These are phyloP conservation scores for Viridothelium virens DNA, from an alignment of 495 filamentous ascomycete genomes.

Conservation along the genomic window DNA sequence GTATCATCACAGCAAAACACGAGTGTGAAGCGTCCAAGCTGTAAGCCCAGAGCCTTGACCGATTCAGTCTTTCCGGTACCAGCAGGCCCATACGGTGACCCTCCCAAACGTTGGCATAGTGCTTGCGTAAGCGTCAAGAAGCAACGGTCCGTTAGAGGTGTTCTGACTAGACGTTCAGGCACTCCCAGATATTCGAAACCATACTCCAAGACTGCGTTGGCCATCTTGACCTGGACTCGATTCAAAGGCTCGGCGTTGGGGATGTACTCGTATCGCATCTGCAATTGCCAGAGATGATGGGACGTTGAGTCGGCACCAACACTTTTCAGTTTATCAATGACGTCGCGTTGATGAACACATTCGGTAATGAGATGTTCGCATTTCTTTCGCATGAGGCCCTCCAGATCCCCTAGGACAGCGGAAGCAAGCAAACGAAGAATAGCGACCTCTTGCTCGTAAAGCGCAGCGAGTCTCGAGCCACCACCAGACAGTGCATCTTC, in stretches of 20 bases:
- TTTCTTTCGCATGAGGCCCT: slow-evolving; percentile 81
- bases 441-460: slow-evolving; percentile 69
- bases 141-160: slow-evolving; percentile 92
- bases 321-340: slow-evolving; percentile 72
- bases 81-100: slow-evolving; percentile 93
- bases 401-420: slow-evolving; percentile 84
- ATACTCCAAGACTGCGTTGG: slow-evolving; percentile 89
- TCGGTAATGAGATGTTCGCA: slow-evolving; percentile 98
- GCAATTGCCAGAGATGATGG: slow-evolving; percentile 90
- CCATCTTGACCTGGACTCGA: slow-evolving; percentile 88
- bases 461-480: slow-evolving; percentile 53
- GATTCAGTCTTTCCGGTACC: slow-evolving; percentile 99
- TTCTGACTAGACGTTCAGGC: slow-evolving; percentile 88
- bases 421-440: slow-evolving; percentile 75
- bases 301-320: slow-evolving; percentile 65
- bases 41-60: slow-evolving; percentile 92
- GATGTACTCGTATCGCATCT: slow-evolving; percentile 92
- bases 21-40: slow-evolving; percentile 93
- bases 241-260: slow-evolving; percentile 72
- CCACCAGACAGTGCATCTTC: slow-evolving; percentile 64
- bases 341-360: slow-evolving; percentile 92
- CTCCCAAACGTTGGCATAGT: slow-evolving; percentile 86
- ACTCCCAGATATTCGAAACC: slow-evolving; percentile 98
- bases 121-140: slow-evolving; percentile 97
- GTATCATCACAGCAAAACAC: slow-evolving; percentile 99